These are phyloP conservation scores for Staphylotrichum longicolle DNA, from an alignment of 495 filamentous ascomycete genomes.

Conservation along the genomic window DNA sequence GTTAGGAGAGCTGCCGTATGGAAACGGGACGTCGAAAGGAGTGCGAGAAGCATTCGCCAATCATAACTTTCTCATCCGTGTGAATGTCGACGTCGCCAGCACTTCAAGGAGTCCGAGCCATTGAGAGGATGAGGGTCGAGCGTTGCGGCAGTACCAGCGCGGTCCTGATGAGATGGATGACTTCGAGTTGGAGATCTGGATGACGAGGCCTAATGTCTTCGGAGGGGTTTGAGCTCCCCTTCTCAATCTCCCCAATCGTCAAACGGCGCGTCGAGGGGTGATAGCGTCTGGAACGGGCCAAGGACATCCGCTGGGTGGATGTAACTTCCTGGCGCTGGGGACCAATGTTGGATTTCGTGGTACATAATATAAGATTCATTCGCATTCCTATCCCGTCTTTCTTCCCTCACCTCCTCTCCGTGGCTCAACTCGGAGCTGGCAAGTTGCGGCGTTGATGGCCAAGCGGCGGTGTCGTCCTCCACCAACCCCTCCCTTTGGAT, in stretches of 20 bases:
- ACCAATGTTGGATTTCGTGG: constrained; percentile 22
- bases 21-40: neutral
- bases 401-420: constrained; percentile 2
- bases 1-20: too few relatives aligned
- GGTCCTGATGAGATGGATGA: neutral
- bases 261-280: neutral
- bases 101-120: neutral
- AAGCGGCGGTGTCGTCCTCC: constrained; percentile 1
- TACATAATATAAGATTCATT: constrained; percentile 24
- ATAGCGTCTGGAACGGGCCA: neutral
- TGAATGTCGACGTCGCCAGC: neutral
- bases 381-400: neutral
- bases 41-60: neutral
- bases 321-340: neutral
- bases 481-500: constrained; percentile 2
- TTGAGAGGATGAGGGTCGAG: neutral
- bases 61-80: too few relatives aligned
- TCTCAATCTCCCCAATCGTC: neutral
- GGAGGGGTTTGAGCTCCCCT: neutral
- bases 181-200: neutral
- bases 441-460: constrained; percentile 4
- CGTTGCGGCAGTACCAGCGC: neutral
- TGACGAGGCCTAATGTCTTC: too few relatives aligned
- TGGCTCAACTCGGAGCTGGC: neutral
- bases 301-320: neutral